Base-by-base conservation (phyloP, 352 stramenopile species). In the Phytophthora sp. region DNA sequence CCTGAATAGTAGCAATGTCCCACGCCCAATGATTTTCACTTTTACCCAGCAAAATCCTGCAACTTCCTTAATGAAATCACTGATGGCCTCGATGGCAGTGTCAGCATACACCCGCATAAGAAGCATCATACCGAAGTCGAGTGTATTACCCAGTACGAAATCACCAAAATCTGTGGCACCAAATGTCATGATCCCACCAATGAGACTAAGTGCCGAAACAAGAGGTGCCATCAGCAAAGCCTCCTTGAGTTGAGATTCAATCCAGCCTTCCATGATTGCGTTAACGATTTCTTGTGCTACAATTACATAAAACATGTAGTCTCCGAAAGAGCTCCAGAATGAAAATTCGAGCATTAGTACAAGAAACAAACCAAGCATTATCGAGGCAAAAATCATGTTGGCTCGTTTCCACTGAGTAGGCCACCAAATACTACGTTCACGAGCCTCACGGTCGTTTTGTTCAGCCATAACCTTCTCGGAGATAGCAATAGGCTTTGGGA, bases 261-360 rank as follows among this genome's bases (percentile, higher is more conserved):
- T 88, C 66, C 96, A 90, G 8, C 74, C 68, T 59, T 97, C 92
- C 50, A 98, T 68, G 10, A 95, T 65, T 9, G 79, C 80, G 39
- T 91, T 95, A 12, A 99, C 53, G 12, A 99, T 66, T 55, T 98
- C 96, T 45, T 97, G 90, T 8, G 87, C 76, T 45, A 99, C 80
- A 43, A 99, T 98, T 8, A 98, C 92, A 62, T 97, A 97, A 78
- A 97, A 99, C 66, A 99, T 97, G 72, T 98, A 98, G 45, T 85
- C 74, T 12, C 94, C 95, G 63, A 98, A 99, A 9, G 88, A 79
- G 37, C 79, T 82, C 96, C 96, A 99, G 61, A 98, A 99, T 13
- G 93, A 98, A 43, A 98, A 97, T 70, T 99, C 97, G 13, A 99
- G 76, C 70, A 99, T 88, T 6, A 98, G 67, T 7, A 97, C 88